phyloP scores from a whole-genome alignment of 2,329 filamentous ascomycete genomes.

The Cryphonectria nitschkei region DNA sequence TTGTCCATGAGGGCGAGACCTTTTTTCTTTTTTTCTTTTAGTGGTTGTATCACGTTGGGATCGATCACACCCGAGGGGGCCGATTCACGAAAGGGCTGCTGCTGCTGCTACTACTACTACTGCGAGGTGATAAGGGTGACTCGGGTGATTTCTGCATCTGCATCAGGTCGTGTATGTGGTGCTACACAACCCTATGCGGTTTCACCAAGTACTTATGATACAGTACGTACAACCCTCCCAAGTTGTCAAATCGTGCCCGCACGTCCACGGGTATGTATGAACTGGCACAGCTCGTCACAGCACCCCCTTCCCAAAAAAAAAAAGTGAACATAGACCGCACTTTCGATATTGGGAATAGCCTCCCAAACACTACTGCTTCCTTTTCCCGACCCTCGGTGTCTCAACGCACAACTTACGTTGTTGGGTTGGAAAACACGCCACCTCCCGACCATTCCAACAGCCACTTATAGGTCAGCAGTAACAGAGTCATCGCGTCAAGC shows the following conservation, averaged over 20 bases:
- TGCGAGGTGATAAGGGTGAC: conserved; percentile 16
- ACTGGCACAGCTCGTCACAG: background rate
- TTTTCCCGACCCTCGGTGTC: background rate
- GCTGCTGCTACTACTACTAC: no score
- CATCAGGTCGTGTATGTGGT: conserved; percentile 5
- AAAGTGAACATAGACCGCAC: conserved; percentile 3
- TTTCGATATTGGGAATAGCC: conserved; percentile 23
- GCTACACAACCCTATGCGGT: background rate
- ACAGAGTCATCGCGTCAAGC: background rate
- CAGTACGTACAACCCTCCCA: conserved; percentile 5
- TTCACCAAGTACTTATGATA: no score
- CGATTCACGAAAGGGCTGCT: conserved; percentile 14
- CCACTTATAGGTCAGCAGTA: background rate
- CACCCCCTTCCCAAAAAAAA: background rate
- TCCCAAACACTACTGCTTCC: conserved; percentile 14
- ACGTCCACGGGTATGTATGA: background rate
- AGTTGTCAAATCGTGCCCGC: background rate
- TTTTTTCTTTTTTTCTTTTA: background rate
- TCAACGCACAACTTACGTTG: conserved; percentile 3
- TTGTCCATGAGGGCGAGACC: background rate
- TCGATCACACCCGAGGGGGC: conserved; percentile 5
- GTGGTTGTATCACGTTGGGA: background rate
- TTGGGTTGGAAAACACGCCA: conserved; percentile 20
- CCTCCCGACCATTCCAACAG: background rate
- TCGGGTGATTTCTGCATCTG: conserved; percentile 23